phyloP scores from a whole-genome alignment of 208 protist species.

The Leishmania braziliensis region DNA sequence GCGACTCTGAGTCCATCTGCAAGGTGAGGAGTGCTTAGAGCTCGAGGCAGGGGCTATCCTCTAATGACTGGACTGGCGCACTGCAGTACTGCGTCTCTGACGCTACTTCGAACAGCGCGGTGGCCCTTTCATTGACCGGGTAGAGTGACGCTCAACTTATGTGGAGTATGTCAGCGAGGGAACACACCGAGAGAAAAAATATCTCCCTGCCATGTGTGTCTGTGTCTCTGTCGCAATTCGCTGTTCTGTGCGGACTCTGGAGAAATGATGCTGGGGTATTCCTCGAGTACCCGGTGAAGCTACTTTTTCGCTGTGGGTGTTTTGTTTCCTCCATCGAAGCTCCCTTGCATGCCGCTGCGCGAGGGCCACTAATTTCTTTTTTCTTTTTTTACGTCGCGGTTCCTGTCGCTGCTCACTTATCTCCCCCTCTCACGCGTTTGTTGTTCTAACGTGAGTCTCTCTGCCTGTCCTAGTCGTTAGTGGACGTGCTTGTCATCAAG shows the following conservation, averaged over 20 bases:
- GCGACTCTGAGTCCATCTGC: too few relatives aligned
- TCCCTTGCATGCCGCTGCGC: not conserved
- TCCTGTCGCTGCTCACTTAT: not conserved
- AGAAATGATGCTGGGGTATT: not conserved
- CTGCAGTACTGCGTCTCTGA: not conserved
- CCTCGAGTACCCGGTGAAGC: not conserved
- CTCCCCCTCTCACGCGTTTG: not conserved
- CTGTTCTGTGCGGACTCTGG: not conserved
- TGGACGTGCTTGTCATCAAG: not conserved
- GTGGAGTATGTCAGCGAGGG: not conserved
- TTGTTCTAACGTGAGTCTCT: not conserved
- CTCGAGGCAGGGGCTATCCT: not conserved
- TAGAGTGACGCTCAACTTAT: not conserved
- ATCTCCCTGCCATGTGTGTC: too few relatives aligned
- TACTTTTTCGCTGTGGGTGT: not conserved
- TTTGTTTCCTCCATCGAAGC: not conserved
- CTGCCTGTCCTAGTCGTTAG: not conserved
- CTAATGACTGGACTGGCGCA: not conserved
- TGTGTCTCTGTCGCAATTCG: not conserved
- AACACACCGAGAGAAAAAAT: not conserved
- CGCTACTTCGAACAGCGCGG: not conserved
- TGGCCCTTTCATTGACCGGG: not conserved
- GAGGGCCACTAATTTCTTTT: not conserved
- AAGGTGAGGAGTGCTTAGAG: not conserved
- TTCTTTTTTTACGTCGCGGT: not conserved